phyloP scores from a whole-genome alignment of 768 basidiomycete genomes.

The Strobilomyces dryophilus region DNA sequence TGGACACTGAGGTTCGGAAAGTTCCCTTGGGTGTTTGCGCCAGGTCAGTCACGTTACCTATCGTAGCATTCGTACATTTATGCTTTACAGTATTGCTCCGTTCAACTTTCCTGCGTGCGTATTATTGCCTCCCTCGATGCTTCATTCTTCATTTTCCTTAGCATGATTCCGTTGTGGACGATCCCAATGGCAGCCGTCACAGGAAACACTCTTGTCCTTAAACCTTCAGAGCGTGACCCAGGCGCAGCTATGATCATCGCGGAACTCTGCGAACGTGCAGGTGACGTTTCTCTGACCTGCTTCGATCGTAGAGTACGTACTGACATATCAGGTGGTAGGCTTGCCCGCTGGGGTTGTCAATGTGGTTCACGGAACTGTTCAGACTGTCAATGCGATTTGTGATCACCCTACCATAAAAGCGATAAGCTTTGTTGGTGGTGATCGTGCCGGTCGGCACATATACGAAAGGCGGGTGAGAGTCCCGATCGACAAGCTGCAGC shows the following conservation, averaged over 20 bases:
- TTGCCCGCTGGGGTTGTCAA: constrained; percentile 88
- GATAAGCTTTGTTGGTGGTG: constrained; percentile 95
- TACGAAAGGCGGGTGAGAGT: constrained; percentile 61
- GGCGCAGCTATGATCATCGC: constrained; percentile 98
- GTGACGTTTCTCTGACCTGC: constrained; percentile 23
- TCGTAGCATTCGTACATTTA: neutral
- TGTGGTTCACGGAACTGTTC: constrained; percentile 84
- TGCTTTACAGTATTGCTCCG: constrained; percentile 59
- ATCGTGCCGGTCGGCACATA: constrained; percentile 90
- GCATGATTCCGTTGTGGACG: constrained; percentile 97
- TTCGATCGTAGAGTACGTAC: neutral
- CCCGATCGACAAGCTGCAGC: neutral
- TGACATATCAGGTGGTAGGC: constrained; percentile 35
- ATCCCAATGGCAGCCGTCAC: constrained; percentile 86
- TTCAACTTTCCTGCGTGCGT: constrained; percentile 88
- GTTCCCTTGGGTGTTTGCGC: constrained; percentile 88
- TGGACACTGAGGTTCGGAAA: constrained; percentile 88
- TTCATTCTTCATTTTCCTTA: constrained; percentile 24
- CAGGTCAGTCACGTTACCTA: constrained; percentile 32
- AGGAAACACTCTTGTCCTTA: constrained; percentile 92
- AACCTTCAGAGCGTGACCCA: constrained; percentile 95
- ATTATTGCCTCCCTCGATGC: neutral
- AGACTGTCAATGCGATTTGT: constrained; percentile 91
- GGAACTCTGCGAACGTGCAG: constrained; percentile 87
- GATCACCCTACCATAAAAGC: constrained; percentile 90